Base-by-base conservation (phyloP, 441 rosid species). In the Populus trichocarpa region DNA sequence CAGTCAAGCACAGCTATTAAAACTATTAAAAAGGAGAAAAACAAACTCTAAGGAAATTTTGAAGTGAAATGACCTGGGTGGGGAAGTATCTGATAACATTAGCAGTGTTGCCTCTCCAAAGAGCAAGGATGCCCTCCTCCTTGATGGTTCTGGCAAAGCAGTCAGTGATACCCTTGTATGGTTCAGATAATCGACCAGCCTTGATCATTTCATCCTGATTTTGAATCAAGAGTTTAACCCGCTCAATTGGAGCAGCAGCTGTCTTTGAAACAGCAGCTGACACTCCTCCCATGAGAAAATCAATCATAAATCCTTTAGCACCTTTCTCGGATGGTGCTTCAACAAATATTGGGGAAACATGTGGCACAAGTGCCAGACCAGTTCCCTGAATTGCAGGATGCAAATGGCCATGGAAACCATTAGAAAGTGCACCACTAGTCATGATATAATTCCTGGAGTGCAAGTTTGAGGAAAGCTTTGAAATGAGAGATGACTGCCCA, bases 91-190 rank as follows among this genome's bases (percentile, higher is more conserved):
- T 88, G 83, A 95, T 87, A 76, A 95, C 99, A 80, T 93, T 95
- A 46, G 94, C 97, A 46, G 98, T 91, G 84, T 95, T 95, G 80
- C 99, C 95, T 93, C 98, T 91, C 98, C 98, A 93, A 72, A 95
- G 97, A 79, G 99, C 0, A 71, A 91, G 0, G 22, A 91, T 28
- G 20, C 99, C 99, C 84, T 95, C 99, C n/a, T 91, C 95, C 85
- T 91, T 91, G 3, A 93, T 73, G 22, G 99, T 95, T 69, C 99
- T 90, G 7, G 80, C 85, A 85, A 95, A 95, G 89, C 99, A 95
- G 67, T 93, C 98, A 77, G 71, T 16, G 59, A 95, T 95, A 50
- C 99, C 99, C 82, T 93, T 91, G 85, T 95, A 95, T 0, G 98
- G 98, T 74, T 86, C 87, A 78, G 93, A 88, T 20, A 95, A 89